Percentiles rank a stretch among this genome's conserved stretches.
phyloP scores from a whole-genome alignment of 345 rosid species.

The Corymbia maculata region DNA sequence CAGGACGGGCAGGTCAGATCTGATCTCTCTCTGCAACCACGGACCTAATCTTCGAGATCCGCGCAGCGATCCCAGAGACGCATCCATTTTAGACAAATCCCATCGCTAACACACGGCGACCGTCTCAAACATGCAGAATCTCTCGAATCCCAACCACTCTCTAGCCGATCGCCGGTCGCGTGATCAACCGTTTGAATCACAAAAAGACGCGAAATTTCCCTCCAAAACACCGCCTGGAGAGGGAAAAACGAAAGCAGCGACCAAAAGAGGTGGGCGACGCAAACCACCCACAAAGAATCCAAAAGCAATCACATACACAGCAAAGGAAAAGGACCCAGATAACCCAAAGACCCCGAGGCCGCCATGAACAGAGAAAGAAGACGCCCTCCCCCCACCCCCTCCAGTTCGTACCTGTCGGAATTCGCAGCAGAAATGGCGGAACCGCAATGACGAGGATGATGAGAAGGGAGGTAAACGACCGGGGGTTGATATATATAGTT shows the following conservation, averaged over 20 bases:
- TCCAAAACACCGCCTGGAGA: neutral
- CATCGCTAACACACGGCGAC: neutral
- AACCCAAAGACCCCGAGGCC: neutral
- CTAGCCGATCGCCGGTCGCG: neutral
- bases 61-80: neutral
- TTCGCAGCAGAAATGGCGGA: neutral
- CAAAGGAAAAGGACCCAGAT: neutral
- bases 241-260: neutral
- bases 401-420: neutral
- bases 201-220: neutral
- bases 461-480: neutral
- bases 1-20: neutral
- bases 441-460: neutral
- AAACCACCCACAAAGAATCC: neutral
- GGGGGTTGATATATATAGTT: neutral
- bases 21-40: neutral
- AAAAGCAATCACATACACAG: neutral
- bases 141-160: neutral
- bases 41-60: neutral
- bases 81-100: neutral
- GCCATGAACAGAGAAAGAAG: neutral
- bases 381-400: neutral
- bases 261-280: neutral
- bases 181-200: neutral
- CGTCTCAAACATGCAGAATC: neutral